Base-by-base conservation (phyloP, 169 alveolate species). In the Eimeria acervulina region DNA sequence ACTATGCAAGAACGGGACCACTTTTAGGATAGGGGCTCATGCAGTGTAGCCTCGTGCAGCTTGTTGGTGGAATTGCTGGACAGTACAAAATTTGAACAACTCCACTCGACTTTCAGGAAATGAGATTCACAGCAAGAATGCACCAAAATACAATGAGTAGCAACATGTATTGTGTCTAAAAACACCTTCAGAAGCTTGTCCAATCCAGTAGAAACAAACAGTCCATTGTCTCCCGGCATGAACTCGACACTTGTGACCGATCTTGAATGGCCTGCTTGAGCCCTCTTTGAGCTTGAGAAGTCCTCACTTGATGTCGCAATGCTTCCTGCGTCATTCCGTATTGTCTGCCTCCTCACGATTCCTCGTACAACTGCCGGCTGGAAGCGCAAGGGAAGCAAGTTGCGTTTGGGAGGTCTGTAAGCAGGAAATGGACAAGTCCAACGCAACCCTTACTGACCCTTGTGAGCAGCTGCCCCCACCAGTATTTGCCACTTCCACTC, bases 191-290 rank as follows among this genome's bases (percentile, higher is more conserved):
- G 72, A 33, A 92, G 47, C 47, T 78, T 78, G 91, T 92, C 96
- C 0, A 92, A 93, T 5, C 96, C 96, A 26, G 92, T 78, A 40
- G 96, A 92, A 51, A 80, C 92, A 85, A 92, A 92, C 70, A 92
- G 42, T n/a, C 96, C 96, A 85, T 92, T 92, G 59, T 92, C 96
- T 28, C 83, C 92, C 28, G 96, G 96, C 92, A 92, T 78, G 92
- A 83, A 92, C 52, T 78, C 96, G 93, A 92, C 96, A 59, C 92
- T 78, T n/a, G 96, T 92, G 76, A 59, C 92, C 33, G 85, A 42
- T 2, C 66, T 83, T 74, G 85, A 92, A 87, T 92, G 96, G 28
- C 96, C 96, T 36, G 61, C 44, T 59, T 87, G 94, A 63, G 63
- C 68, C 83, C 84, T 19, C 23, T 13, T 38, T 59, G 83, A 2